Conservation (phyloP, 768 basidiomycete genomes). For the Tylopilus intermedius region DNA sequence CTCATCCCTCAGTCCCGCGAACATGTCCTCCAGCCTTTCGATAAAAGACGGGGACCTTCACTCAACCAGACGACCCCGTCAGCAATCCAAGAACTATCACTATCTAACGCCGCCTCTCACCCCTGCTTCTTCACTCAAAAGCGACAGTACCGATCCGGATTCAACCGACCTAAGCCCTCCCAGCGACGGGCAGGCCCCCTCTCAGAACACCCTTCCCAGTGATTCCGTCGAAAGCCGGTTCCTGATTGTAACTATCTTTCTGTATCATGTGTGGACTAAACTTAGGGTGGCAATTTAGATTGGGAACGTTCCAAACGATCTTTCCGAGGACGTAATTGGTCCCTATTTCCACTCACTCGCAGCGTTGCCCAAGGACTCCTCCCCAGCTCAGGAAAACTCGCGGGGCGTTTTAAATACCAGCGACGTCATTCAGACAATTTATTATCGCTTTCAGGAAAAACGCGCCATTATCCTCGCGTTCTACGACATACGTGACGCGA, state of each 20-base stretch:
- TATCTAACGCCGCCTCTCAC: slow-evolving; percentile 68
- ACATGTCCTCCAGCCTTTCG: slow-evolving; percentile 6
- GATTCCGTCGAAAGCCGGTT: slow-evolving; percentile 28
- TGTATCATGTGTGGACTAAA: not conserved
- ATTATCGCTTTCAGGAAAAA: slow-evolving; percentile 45
- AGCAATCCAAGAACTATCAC: slow-evolving; percentile 27
- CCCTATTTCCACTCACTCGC: slow-evolving; percentile 29
- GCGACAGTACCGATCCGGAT: slow-evolving; percentile 33
- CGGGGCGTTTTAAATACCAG: slow-evolving; percentile 11
- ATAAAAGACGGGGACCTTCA: slow-evolving; percentile 19
- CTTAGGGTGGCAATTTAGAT: slow-evolving; percentile 30
- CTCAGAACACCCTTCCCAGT: not conserved
- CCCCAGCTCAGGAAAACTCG: slow-evolving; percentile 4
- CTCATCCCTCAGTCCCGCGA: slow-evolving; percentile 12
- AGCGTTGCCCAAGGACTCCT: slow-evolving; percentile 10
- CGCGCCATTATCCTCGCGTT: slow-evolving; percentile 58
- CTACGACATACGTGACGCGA: slow-evolving; percentile 54
- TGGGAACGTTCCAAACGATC: slow-evolving; percentile 34
- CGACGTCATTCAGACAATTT: slow-evolving; percentile 50
- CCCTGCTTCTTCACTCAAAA: slow-evolving; percentile 53
- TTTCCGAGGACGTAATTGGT: slow-evolving; percentile 28
- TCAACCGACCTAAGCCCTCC: slow-evolving; percentile 25
- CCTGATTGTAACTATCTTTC: slow-evolving; percentile 24
- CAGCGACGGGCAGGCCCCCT: slow-evolving; percentile 20
- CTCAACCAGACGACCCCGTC: slow-evolving; percentile 15